These are phyloP conservation scores for Gardenia jasminoides DNA, from an alignment of 257 asterid species.

Conservation along the genomic window DNA sequence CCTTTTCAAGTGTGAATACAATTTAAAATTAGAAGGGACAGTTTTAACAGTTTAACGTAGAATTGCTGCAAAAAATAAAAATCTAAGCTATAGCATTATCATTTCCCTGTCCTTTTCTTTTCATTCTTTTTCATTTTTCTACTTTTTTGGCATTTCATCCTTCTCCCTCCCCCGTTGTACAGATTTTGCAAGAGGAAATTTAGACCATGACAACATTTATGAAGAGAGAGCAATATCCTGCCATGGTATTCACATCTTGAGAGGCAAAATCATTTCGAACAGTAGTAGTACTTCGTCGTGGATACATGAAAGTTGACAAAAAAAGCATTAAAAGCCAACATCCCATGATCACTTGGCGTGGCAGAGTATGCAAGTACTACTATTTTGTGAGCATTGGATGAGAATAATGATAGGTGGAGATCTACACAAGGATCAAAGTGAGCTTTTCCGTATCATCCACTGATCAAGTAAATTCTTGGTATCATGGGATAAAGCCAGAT, in stretches of 20 bases:
- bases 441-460: background rate
- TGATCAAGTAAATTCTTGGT: background rate
- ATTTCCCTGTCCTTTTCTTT: too few species aligned
- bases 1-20: too few species aligned
- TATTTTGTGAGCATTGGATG: background rate
- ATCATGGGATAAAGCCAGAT: slow-evolving; percentile 6
- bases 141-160: background rate
- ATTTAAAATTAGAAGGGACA: too few species aligned
- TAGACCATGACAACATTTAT: background rate
- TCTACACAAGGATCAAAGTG: background rate
- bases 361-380: background rate
- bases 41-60: too few species aligned
- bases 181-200: too few species aligned
- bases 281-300: background rate
- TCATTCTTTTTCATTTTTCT: too few species aligned
- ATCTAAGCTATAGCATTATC: too few species aligned
- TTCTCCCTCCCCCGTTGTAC: background rate
- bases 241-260: background rate
- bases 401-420: background rate
- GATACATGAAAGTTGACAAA: background rate
- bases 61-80: too few species aligned
- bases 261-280: background rate
- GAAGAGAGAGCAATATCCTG: background rate
- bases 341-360: background rate
- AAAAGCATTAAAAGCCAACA: background rate